A percentile compares a stretch with the other conserved stretches of the same genome.
These are phyloP conservation scores for Lignosus rhinocerotis DNA, from an alignment of 1,284 basidiomycete species.

Conservation along the genomic window DNA sequence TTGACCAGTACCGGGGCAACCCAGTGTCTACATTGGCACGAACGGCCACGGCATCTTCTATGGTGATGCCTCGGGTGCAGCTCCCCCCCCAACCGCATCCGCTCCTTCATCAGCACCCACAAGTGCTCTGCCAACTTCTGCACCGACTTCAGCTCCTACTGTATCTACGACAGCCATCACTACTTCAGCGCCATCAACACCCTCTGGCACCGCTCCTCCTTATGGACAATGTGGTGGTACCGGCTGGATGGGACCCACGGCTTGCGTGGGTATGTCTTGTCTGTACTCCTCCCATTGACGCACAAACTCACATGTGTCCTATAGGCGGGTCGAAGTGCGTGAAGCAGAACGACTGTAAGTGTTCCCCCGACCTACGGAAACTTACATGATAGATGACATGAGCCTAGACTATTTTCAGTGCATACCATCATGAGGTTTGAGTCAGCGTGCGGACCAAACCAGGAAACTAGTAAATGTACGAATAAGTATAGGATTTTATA, in stretches of 20 bases:
- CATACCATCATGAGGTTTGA: constrained; percentile 28
- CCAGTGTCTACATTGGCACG: constrained; percentile 63
- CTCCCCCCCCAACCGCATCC: constrained; percentile 40
- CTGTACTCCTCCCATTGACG: not conserved
- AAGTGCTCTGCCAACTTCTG: constrained; percentile 10
- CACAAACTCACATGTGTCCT: not conserved
- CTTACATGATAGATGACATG: not conserved
- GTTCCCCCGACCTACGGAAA: not conserved
- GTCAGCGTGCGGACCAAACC: not conserved
- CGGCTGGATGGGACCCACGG: constrained; percentile 47
- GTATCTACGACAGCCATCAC: constrained; percentile 21
- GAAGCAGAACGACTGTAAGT: constrained; percentile 44
- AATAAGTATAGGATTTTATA: not conserved
- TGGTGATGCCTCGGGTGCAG: constrained; percentile 46
- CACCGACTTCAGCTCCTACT: constrained; percentile 11
- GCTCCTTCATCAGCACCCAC: constrained; percentile 5
- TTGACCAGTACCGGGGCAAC: not conserved
- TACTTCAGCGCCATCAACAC: constrained; percentile 29
- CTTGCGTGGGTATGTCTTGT: constrained; percentile 34
- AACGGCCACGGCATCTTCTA: constrained; percentile 68
- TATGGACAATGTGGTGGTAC: constrained; percentile 52
- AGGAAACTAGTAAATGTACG: not conserved
- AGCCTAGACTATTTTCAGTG: constrained; percentile 48
- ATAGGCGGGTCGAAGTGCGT: constrained; percentile 42
- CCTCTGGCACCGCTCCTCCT: constrained; percentile 24